Conservation (phyloP, 1,284 basidiomycete species). For the Coniferiporia weirii region DNA sequence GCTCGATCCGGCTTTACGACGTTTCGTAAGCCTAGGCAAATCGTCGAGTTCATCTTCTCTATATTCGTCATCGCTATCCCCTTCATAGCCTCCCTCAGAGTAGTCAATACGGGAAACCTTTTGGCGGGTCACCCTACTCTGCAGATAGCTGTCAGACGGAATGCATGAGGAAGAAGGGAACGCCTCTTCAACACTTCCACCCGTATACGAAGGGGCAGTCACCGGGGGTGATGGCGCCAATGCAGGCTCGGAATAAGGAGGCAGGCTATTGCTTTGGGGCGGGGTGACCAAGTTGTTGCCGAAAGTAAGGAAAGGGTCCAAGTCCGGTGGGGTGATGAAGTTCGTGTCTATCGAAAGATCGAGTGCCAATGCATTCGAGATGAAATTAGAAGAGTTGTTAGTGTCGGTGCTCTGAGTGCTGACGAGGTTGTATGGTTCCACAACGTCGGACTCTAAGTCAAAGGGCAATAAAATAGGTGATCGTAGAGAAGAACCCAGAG, state of each 20-base stretch:
- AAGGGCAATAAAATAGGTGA: conserved; percentile 9
- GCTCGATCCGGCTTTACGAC: conserved; percentile 1
- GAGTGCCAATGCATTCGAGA: conserved; percentile 14
- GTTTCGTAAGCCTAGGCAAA: conserved; percentile 1
- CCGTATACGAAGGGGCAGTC: not conserved
- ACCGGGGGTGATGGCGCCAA: conserved; percentile 1
- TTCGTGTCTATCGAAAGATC: not conserved
- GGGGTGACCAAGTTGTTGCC: not conserved
- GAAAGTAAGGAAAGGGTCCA: conserved; percentile 1
- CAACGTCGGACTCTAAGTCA: not conserved
- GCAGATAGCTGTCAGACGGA: conserved; percentile 9
- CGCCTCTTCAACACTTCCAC: not conserved
- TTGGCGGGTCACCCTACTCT: conserved; percentile 2
- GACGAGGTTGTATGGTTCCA: conserved; percentile 7
- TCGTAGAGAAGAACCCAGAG: conserved; percentile 4
- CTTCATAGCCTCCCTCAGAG: conserved; percentile 11
- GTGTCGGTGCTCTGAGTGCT: not conserved
- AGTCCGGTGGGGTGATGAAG: not conserved
- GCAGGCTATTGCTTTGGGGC: conserved; percentile 4
- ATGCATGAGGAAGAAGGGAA: conserved; percentile 1
- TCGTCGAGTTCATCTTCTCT: not conserved
- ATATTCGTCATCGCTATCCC: conserved; percentile 17
- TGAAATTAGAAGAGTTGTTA: conserved; percentile 4
- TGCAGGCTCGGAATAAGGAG: conserved; percentile 1
- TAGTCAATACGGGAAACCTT: conserved; percentile 11